Conservation (phyloP, 306 rosid genomes). For the Dalbergia oliveri region DNA sequence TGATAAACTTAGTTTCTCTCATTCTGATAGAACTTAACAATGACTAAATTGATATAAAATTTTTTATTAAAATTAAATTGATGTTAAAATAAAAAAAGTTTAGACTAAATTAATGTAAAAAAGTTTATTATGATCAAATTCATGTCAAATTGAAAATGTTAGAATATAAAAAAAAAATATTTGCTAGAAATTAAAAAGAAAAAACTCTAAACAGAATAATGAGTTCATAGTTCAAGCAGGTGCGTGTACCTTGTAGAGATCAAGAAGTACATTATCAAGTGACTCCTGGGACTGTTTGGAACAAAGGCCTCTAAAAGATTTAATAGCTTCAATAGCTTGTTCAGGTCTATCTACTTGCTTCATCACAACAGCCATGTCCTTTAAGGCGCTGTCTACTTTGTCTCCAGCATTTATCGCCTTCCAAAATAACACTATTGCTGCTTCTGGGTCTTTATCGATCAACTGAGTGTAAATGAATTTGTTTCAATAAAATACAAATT, state of each 20-base stretch:
- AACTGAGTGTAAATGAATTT: conserved; percentile 54
- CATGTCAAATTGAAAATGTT: background rate
- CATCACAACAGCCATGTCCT: conserved; percentile 98
- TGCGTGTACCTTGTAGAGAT: conserved; percentile 80
- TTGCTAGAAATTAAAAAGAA: too few species aligned
- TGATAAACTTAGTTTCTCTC: too few species aligned
- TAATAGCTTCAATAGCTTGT: conserved; percentile 94
- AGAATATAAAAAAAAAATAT: too few species aligned
- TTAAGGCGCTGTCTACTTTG: conserved; percentile 85
- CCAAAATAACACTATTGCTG: conserved; percentile 79
- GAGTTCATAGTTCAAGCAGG: background rate
- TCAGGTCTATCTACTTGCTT: conserved; percentile 84
- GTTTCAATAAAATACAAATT: conserved; percentile 10
- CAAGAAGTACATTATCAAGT: conserved; percentile 86
- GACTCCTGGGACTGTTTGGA: conserved; percentile 90
- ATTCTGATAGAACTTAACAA: too few species aligned
- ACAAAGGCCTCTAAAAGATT: conserved; percentile 72
- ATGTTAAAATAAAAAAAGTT: too few species aligned
- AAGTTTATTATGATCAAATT: too few species aligned
- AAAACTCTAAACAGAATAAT: background rate
- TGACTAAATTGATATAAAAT: too few species aligned
- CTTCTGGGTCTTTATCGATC: conserved; percentile 82
- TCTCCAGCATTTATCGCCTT: conserved; percentile 92
- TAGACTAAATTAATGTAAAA: too few species aligned
- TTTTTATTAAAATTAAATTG: too few species aligned